Percentiles rank a stretch among this genome's conserved stretches.
Conservation (phyloP, 352 stramenopile species). For the Phytophthora cactorum region DNA sequence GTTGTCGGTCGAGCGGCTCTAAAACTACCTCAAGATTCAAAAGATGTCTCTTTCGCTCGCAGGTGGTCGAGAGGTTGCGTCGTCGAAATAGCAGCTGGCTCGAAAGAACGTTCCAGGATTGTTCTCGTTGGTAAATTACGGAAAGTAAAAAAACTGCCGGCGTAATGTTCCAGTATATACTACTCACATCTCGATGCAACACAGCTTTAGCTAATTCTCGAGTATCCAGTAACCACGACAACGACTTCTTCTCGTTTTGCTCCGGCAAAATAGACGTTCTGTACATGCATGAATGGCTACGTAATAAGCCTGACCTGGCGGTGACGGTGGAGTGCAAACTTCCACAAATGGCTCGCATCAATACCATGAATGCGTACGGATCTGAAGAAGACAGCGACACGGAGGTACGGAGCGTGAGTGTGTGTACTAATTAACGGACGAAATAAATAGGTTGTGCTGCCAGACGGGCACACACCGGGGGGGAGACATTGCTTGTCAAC, state of each 20-base stretch:
- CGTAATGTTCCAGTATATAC: too few relatives aligned
- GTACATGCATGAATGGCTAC: slow-evolving; percentile 9
- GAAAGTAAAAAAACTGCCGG: too few relatives aligned
- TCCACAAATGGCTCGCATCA: slow-evolving; percentile 1
- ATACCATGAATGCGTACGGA: neutral
- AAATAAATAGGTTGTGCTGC: slow-evolving; percentile 1
- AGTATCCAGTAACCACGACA: slow-evolving; percentile 1
- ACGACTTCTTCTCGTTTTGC: slow-evolving; percentile 14
- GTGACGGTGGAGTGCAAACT: neutral
- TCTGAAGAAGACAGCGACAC: too few relatives aligned
- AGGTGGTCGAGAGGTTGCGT: too few relatives aligned
- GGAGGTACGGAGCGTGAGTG: too few relatives aligned
- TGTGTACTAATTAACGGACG: too few relatives aligned
- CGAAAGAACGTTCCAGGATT: too few relatives aligned
- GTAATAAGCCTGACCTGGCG: neutral
- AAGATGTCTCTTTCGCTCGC: too few relatives aligned
- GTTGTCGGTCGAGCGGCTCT: too few relatives aligned
- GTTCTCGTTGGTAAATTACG: too few relatives aligned
- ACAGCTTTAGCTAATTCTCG: slow-evolving; percentile 2
- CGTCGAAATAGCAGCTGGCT: too few relatives aligned
- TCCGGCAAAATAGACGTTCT: slow-evolving; percentile 6
- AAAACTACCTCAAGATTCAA: too few relatives aligned
- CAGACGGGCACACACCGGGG: neutral
- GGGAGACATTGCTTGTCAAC: neutral
- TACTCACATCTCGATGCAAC: neutral